Evolutionary conservation across 495 filamentous ascomycete genomes (phyloP).

Genomic region (Pyrenopolyporus hunteri): DNA sequence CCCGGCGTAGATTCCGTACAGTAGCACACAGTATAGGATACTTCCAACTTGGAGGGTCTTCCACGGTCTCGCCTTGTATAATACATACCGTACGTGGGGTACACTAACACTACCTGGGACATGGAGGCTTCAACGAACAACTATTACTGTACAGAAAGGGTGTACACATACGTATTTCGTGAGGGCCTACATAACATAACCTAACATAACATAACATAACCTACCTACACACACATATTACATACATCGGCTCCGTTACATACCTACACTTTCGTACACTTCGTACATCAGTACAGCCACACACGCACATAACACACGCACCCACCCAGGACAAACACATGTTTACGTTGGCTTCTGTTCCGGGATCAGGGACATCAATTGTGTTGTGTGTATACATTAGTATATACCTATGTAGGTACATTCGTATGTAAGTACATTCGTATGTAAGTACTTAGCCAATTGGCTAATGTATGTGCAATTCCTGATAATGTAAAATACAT

Average conservation of each 20-base stretch:
- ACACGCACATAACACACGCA: conserved; percentile 23
- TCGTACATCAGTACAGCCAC: conserved; percentile 34
- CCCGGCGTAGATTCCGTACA: conserved; percentile 31
- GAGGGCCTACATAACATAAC: too few relatives aligned
- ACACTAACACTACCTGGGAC: conserved; percentile 12
- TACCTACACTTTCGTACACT: neutral
- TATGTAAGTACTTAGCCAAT: too few relatives aligned
- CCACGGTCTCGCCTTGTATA: conserved; percentile 8
- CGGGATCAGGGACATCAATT: conserved; percentile 5
- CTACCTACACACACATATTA: too few relatives aligned
- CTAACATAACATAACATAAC: too few relatives aligned
- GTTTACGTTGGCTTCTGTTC: conserved; percentile 12
- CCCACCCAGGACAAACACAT: conserved; percentile 30
- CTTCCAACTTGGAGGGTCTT: neutral
- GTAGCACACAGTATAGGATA: conserved; percentile 29
- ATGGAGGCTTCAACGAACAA: too few relatives aligned
- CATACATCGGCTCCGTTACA: too few relatives aligned
- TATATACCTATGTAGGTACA: too few relatives aligned
- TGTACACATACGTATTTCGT: neutral
- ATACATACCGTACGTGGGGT: conserved; percentile 13
- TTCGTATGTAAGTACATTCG: too few relatives aligned
- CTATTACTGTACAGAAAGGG: neutral
- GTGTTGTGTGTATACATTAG: too few relatives aligned
- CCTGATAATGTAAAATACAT: neutral
- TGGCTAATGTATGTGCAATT: too few relatives aligned